These are phyloP conservation scores for Tuber indicum DNA, from an alignment of 495 filamentous ascomycete genomes.

Conservation along the genomic window DNA sequence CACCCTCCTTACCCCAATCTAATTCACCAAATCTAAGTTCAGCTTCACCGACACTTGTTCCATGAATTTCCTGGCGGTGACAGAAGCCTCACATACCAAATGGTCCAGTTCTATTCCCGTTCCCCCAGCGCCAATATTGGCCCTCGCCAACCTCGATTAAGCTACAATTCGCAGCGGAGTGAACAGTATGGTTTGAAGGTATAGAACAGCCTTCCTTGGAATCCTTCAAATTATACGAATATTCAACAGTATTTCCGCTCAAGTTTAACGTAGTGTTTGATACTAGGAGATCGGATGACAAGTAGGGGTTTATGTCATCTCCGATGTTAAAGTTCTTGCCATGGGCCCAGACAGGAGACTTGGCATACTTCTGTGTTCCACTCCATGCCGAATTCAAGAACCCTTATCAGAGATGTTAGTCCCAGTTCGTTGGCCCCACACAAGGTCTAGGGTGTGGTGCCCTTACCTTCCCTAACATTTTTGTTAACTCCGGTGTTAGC, in stretches of 20 bases:
- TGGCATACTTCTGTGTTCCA: neutral
- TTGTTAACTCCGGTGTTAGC: rapidly evolving
- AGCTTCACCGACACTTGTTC: neutral
- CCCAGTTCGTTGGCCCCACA: neutral
- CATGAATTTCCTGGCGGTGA: neutral
- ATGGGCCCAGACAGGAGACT: neutral
- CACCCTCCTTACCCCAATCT: neutral
- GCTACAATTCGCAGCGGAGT: neutral
- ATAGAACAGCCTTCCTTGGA: neutral
- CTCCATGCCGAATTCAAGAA: neutral
- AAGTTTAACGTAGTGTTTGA: neutral
- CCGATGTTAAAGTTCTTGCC: neutral
- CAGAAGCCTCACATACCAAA: neutral
- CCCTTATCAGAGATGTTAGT: neutral
- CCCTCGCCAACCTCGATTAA: neutral
- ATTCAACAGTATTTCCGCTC: neutral
- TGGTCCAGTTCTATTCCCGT: neutral
- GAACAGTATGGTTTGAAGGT: neutral
- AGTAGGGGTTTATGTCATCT: neutral
- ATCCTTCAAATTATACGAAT: neutral
- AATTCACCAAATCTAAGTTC: neutral
- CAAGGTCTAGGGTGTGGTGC: neutral
- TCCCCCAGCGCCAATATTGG: neutral
- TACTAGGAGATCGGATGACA: neutral
- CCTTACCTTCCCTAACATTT: neutral